A percentile compares a stretch with the other conserved stretches of the same genome.
phyloP scores from a whole-genome alignment of 2,329 filamentous ascomycete genomes.

The Ceratocystis albifundus region DNA sequence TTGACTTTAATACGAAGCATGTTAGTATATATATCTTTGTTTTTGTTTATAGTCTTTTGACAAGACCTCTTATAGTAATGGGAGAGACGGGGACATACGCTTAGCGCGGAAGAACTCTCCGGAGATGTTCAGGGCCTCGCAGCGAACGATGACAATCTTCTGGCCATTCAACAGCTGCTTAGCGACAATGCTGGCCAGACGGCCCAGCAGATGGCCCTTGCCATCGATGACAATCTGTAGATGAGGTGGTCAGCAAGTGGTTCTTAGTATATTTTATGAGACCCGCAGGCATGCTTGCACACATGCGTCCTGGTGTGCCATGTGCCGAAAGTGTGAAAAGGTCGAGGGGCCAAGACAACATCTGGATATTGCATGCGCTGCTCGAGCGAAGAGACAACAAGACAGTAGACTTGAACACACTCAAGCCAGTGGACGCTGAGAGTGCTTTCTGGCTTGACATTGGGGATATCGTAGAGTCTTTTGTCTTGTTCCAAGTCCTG shows the following conservation, averaged over 20 bases:
- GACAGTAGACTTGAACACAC: not conserved
- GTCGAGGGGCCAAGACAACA: slow-evolving; percentile 1
- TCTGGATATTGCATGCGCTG: slow-evolving; percentile 13
- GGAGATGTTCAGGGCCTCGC: slow-evolving; percentile 99
- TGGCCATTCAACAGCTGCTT: slow-evolving; percentile 98
- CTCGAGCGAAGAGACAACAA: not conserved
- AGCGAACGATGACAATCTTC: slow-evolving; percentile 98
- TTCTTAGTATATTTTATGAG: not conserved
- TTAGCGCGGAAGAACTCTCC: slow-evolving; percentile 99
- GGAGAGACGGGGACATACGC: slow-evolving; percentile 58
- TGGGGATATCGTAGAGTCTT: not conserved
- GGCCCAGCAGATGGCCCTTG: slow-evolving; percentile 99
- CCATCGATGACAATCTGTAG: slow-evolving; percentile 92
- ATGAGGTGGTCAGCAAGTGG: slow-evolving; percentile 28
- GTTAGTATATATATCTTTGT: slow-evolving; percentile 12
- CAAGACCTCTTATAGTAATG: not conserved
- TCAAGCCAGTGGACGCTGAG: not conserved
- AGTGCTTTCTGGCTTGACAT: not conserved
- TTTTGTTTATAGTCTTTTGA: not conserved
- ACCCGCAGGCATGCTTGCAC: not conserved
- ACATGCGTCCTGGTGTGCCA: not conserved
- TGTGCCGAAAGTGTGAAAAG: not conserved
- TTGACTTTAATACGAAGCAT: slow-evolving; percentile 60
- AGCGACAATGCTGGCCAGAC: slow-evolving; percentile 92
- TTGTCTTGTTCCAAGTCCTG: not conserved